phyloP scores from a whole-genome alignment of 306 rosid species.

The Corylus avellana region DNA sequence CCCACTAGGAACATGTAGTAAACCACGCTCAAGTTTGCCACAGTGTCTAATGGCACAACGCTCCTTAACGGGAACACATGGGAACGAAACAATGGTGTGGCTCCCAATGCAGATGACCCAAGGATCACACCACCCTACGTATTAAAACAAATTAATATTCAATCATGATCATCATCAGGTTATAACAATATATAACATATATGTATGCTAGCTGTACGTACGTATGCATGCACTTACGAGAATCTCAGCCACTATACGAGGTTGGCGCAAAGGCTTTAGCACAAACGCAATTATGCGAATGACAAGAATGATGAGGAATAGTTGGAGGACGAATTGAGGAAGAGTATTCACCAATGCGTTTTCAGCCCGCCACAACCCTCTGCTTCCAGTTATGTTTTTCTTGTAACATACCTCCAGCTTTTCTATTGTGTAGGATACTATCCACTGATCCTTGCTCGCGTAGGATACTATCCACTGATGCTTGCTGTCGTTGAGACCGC shows the following conservation, averaged over 20 bases:
- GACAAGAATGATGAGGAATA: conserved; percentile 22
- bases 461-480: neutral
- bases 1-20: conserved; percentile 52
- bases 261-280: conserved; percentile 35
- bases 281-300: conserved; percentile 13
- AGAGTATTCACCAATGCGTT: conserved; percentile 16
- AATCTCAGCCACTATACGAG: conserved; percentile 39
- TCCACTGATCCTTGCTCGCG: neutral
- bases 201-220: too few species aligned
- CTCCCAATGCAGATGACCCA: conserved; percentile 29
- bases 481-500: too few species aligned
- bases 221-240: conserved; percentile 12
- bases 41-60: conserved; percentile 22
- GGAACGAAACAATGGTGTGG: neutral
- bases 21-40: conserved; percentile 32
- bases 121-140: conserved; percentile 38
- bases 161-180: too few species aligned
- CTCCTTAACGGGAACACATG: conserved; percentile 15
- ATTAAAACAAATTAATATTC: too few species aligned
- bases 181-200: too few species aligned
- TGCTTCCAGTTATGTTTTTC: neutral
- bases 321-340: conserved; percentile 24
- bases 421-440: neutral
- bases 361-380: conserved; percentile 35
- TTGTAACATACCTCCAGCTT: conserved; percentile 20